These are phyloP conservation scores for Phoma sp. DNA, from an alignment of 2,329 filamentous ascomycete genomes.

Conservation along the genomic window DNA sequence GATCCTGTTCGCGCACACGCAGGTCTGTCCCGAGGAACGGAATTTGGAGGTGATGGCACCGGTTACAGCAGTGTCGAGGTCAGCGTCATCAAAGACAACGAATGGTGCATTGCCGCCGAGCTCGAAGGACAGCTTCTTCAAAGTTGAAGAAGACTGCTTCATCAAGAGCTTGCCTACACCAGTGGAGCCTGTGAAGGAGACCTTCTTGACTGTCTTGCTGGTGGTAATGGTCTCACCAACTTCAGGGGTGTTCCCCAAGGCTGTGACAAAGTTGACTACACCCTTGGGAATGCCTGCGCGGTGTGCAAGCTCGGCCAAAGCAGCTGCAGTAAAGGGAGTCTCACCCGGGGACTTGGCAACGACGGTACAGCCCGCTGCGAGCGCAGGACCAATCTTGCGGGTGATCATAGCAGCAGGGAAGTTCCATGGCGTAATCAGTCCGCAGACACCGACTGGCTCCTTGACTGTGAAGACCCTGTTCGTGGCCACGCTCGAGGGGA, in stretches of 20 bases:
- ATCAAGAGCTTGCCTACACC: conserved; percentile 78
- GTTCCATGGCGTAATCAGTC: conserved; percentile 88
- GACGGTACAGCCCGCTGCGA: conserved; percentile 95
- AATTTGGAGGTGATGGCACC: conserved; percentile 91
- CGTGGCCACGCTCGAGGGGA: conserved; percentile 71
- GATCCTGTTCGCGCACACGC: conserved; percentile 79
- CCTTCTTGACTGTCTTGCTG: conserved; percentile 79
- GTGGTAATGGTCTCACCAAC: conserved; percentile 81
- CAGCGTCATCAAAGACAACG: conserved; percentile 95
- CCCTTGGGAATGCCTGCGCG: conserved; percentile 89
- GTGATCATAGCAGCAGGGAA: conserved; percentile 66
- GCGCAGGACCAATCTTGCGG: conserved; percentile 65
- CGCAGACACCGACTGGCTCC: conserved; percentile 85
- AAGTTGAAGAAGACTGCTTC: conserved; percentile 83
- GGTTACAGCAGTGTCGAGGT: conserved; percentile 82
- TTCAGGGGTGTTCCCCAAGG: conserved; percentile 78
- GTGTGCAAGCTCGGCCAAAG: conserved; percentile 83
- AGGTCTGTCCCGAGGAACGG: conserved; percentile 93
- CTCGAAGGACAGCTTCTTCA: conserved; percentile 89
- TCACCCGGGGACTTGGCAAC: conserved; percentile 91
- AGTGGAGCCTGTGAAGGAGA: conserved; percentile 88
- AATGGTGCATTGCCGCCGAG: conserved; percentile 95
- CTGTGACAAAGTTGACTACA: conserved; percentile 88
- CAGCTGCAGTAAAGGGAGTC: conserved; percentile 89
- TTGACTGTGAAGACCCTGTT: conserved; percentile 81